These are phyloP conservation scores for Porodaedalea pini DNA, from an alignment of 1,284 basidiomycete genomes.

Conservation along the genomic window DNA sequence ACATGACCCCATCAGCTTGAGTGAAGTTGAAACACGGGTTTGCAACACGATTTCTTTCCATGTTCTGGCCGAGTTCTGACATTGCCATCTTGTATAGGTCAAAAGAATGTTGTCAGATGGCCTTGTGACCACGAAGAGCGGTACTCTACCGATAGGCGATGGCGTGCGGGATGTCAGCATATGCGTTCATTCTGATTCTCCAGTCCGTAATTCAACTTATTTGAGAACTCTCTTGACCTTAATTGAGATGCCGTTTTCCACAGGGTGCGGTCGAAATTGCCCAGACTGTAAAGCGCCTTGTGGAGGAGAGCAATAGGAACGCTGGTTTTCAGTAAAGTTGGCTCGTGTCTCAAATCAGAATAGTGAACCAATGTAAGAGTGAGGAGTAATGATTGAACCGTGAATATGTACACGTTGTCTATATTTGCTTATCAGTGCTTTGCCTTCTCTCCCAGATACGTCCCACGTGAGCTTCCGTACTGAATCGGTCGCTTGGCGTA, in stretches of 20 bases:
- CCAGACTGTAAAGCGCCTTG: constrained; percentile 43
- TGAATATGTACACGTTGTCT: neutral
- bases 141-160: constrained; percentile 41
- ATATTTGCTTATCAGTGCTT: too few species aligned
- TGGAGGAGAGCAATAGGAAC: constrained; percentile 44
- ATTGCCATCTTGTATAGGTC: constrained; percentile 34
- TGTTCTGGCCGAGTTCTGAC: neutral
- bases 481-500: neutral
- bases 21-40: constrained; percentile 45
- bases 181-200: constrained; percentile 64
- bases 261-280: constrained; percentile 54
- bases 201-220: constrained; percentile 36
- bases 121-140: constrained; percentile 45
- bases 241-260: neutral
- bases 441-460: too few species aligned
- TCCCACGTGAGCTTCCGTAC: neutral
- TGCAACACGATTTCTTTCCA: constrained; percentile 10
- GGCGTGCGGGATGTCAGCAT: constrained; percentile 52
- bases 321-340: neutral
- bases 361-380: neutral
- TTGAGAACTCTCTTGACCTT: neutral
- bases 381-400: neutral
- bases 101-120: constrained; percentile 39
- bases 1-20: constrained; percentile 45
- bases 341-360: neutral